Evolutionary conservation across 2,329 filamentous ascomycete species (phyloP), one percentile per base, ranked within the genome.

Genomic region (Neofusicoccum ribis): DNA sequence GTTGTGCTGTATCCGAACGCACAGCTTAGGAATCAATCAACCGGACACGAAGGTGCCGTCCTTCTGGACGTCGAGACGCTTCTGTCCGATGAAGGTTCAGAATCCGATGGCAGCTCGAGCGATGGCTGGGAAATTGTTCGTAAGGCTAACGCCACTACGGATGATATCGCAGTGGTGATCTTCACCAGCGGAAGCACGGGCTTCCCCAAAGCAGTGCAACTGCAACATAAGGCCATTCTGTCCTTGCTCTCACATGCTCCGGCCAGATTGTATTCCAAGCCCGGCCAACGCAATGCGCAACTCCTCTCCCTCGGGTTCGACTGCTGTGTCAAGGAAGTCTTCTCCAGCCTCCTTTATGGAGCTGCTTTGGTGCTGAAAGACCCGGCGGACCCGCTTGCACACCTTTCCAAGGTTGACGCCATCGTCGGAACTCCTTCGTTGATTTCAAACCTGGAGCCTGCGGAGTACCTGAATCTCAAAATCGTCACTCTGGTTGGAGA

Each of bases 261-360:
- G 1, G 54, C 66, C 1, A 61, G 66, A n/a, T 34, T 64, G 14
- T 64, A 58, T 15, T 56, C 66, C 14, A 46, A 56, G 8, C 64
- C 64, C 5, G 64, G 66, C 3, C 64, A 62, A 12, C 47, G 52
- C n/a, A 63, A 66, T 7, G 65, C 64, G 2, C 66, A 68, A 12
- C 63, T 62, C n/a, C 52, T 68, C 5, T 64, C 66, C 2, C 47
- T 52, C 8, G 66, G 64, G 1, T 68, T 68, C 34, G 66, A 68
- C 59, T 59, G 51, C 31, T 64, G 58, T 39, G 62, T 66, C n/a
- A 63, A 47, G 7, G 66, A 68, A 31, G 60, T 68, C 7, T 68
- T 64, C 12, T 56, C 52, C 1, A 65, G 60, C 20, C 47, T 68
- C 2, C 59, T 65, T n/a, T 68, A 66, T 41, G 66, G 66, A 12